A percentile compares a stretch with the other conserved stretches of the same genome.
phyloP scores from a whole-genome alignment of 2,329 filamentous ascomycete genomes.

The Endoconidiophora polonica region DNA sequence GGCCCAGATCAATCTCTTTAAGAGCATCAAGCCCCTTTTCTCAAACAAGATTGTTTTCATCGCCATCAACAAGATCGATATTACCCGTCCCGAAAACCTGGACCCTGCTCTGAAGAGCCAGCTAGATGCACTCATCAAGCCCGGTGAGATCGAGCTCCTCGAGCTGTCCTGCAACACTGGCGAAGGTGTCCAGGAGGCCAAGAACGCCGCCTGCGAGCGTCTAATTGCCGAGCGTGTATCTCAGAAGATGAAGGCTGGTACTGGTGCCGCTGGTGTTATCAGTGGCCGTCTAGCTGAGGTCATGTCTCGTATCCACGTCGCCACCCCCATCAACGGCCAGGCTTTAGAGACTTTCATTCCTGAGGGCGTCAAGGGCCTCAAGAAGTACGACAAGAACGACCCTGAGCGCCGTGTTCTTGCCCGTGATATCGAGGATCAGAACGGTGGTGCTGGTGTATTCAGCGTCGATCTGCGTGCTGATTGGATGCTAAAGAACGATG shows the following conservation, averaged over 20 bases:
- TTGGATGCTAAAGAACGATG: slow-evolving; percentile 71
- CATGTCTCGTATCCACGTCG: slow-evolving; percentile 87
- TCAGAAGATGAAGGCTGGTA: slow-evolving; percentile 89
- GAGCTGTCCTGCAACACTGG: slow-evolving; percentile 90
- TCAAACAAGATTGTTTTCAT: slow-evolving; percentile 95
- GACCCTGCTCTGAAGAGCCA: slow-evolving; percentile 62
- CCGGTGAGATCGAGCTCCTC: slow-evolving; percentile 79
- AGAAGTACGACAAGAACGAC: slow-evolving; percentile 82
- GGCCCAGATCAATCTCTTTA: slow-evolving; percentile 86
- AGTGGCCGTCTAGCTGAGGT: slow-evolving; percentile 78
- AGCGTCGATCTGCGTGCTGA: slow-evolving; percentile 83
- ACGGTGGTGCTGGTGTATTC: slow-evolving; percentile 90
- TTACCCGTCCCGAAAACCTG: slow-evolving; percentile 73
- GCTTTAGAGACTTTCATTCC: slow-evolving; percentile 74
- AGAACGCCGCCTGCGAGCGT: slow-evolving; percentile 86
- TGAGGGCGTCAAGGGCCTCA: slow-evolving; percentile 59
- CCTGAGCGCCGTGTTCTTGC: slow-evolving; percentile 70
- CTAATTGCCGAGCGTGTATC: slow-evolving; percentile 84
- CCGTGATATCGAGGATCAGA: slow-evolving; percentile 75
- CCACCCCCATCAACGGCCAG: slow-evolving; percentile 72
- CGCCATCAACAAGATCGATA: slow-evolving; percentile 96
- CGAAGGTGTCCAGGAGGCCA: slow-evolving; percentile 85
- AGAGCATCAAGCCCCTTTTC: slow-evolving; percentile 92
- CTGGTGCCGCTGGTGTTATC: slow-evolving; percentile 55
- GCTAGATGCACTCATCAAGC: slow-evolving; percentile 64